Percentiles rank a stretch among this genome's conserved stretches.
Evolutionary conservation across 345 rosid genomes (phyloP).

Genomic region (Populus deltoides): DNA sequence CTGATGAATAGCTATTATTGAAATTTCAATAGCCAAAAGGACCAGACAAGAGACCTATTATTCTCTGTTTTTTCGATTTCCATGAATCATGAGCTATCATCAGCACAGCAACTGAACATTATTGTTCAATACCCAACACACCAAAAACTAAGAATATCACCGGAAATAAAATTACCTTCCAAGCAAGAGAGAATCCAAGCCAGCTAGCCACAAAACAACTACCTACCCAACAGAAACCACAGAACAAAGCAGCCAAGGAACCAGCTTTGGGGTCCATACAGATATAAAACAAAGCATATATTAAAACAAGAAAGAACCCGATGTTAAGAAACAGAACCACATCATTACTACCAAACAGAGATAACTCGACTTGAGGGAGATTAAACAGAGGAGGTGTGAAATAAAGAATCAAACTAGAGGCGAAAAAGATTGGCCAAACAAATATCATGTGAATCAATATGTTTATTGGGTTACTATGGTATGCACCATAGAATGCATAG

Average conservation of each 20-base stretch:
- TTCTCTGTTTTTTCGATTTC: background rate
- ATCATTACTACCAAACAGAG: slow-evolving; percentile 32
- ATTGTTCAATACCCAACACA: background rate
- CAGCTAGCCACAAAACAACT: slow-evolving; percentile 36
- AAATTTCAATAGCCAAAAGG: background rate
- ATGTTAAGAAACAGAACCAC: slow-evolving; percentile 38
- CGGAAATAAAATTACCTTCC: slow-evolving; percentile 41
- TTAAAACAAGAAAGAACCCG: slow-evolving; percentile 47
- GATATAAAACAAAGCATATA: slow-evolving; percentile 46
- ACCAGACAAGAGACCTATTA: background rate
- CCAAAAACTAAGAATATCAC: background rate
- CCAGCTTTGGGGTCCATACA: slow-evolving; percentile 56
- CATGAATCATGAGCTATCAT: background rate
- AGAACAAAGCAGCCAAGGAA: slow-evolving; percentile 54
- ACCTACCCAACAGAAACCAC: slow-evolving; percentile 44
- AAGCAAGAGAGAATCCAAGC: slow-evolving; percentile 54
- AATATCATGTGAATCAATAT: slow-evolving; percentile 46
- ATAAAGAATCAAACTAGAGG: slow-evolving; percentile 45
- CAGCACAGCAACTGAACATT: background rate
- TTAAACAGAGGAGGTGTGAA: slow-evolving; percentile 50
- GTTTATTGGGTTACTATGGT: slow-evolving; percentile 74
- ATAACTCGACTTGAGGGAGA: slow-evolving; percentile 30
- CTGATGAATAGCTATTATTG: background rate
- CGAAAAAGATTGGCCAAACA: slow-evolving; percentile 68
- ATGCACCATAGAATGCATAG: slow-evolving; percentile 91